phyloP scores from a whole-genome alignment of 495 filamentous ascomycete genomes.

The Xanthoparmelia taractica region DNA sequence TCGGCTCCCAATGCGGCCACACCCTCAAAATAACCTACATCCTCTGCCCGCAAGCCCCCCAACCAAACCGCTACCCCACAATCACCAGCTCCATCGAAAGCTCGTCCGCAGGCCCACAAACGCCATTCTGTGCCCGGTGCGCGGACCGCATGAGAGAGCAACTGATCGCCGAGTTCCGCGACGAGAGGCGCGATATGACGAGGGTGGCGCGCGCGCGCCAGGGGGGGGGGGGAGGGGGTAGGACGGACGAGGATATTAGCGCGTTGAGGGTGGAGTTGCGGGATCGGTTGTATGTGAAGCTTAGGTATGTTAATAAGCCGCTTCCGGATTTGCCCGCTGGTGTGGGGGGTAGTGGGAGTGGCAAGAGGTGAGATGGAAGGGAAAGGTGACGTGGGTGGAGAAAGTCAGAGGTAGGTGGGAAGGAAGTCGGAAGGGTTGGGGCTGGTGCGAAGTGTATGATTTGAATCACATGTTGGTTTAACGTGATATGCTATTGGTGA shows the following conservation, averaged over 20 bases:
- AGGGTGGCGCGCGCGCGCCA: not conserved
- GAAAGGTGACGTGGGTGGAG: not conserved
- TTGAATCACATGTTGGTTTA: no score
- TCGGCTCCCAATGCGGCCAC: slow-evolving; percentile 2
- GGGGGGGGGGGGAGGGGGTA: no score
- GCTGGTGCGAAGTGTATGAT: not conserved
- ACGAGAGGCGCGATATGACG: slow-evolving; percentile 11
- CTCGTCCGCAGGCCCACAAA: not conserved
- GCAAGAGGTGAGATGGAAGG: not conserved
- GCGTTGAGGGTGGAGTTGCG: not conserved
- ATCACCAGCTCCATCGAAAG: not conserved
- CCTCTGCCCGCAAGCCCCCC: not conserved
- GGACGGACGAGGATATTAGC: slow-evolving; percentile 11
- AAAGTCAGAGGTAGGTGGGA: not conserved
- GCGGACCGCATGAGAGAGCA: not conserved
- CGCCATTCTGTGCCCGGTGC: slow-evolving; percentile 3
- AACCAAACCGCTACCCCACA: not conserved
- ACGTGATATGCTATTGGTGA: no score
- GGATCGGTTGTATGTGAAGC: slow-evolving; percentile 8
- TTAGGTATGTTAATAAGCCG: slow-evolving; percentile 5
- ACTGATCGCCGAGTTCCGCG: slow-evolving; percentile 6
- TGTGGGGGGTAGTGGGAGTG: not conserved
- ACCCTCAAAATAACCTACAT: slow-evolving; percentile 3
- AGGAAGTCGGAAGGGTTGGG: not conserved
- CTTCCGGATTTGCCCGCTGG: slow-evolving; percentile 7